Percentiles rank a stretch among this genome's conserved stretches.
Conservation (phyloP, 2,329 filamentous ascomycete species). For the Aspergillus persii region DNA sequence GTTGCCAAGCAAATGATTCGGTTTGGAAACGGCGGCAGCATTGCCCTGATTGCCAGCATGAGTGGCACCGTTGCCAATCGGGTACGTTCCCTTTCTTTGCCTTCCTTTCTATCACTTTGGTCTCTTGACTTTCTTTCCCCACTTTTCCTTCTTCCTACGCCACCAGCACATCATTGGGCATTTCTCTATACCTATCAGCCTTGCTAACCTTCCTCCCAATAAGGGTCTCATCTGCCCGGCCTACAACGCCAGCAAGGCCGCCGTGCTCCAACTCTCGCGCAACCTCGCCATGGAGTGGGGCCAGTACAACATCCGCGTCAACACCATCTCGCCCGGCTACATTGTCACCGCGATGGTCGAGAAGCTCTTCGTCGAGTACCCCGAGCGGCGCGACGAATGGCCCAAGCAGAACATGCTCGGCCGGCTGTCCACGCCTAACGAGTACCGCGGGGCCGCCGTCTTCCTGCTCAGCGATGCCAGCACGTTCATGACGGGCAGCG, state of each 20-base stretch:
- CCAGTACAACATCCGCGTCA: slow-evolving; percentile 48
- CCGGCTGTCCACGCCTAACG: slow-evolving; percentile 63
- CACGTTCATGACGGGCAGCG: slow-evolving; percentile 56
- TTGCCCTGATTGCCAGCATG: slow-evolving; percentile 64
- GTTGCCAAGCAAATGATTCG: slow-evolving; percentile 63
- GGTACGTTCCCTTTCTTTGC: slow-evolving; percentile 14
- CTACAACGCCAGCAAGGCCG: slow-evolving; percentile 51
- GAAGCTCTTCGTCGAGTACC: slow-evolving; percentile 58
- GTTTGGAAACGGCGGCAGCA: slow-evolving; percentile 59
- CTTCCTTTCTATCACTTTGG: slow-evolving; percentile 1
- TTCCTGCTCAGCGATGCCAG: slow-evolving; percentile 51
- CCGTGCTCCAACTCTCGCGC: slow-evolving; percentile 46
- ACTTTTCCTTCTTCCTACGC: slow-evolving; percentile 4
- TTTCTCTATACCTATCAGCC: not conserved
- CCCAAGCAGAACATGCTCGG: slow-evolving; percentile 82
- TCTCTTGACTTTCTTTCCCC: not conserved
- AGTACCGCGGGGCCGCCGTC: slow-evolving; percentile 61
- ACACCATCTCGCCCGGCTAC: slow-evolving; percentile 49
- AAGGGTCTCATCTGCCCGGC: slow-evolving; percentile 50
- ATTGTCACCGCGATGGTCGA: slow-evolving; percentile 49
- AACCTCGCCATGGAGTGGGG: slow-evolving; percentile 52
- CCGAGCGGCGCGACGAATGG: slow-evolving; percentile 77
- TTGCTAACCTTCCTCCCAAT: slow-evolving; percentile 2
- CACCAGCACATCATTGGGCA: not conserved
- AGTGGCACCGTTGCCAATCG: slow-evolving; percentile 58